Evolutionary conservation across 2,329 filamentous ascomycete genomes (phyloP), one percentile per base, ranked within the genome.

Genomic region (Verticillium zaregamsianum): DNA sequence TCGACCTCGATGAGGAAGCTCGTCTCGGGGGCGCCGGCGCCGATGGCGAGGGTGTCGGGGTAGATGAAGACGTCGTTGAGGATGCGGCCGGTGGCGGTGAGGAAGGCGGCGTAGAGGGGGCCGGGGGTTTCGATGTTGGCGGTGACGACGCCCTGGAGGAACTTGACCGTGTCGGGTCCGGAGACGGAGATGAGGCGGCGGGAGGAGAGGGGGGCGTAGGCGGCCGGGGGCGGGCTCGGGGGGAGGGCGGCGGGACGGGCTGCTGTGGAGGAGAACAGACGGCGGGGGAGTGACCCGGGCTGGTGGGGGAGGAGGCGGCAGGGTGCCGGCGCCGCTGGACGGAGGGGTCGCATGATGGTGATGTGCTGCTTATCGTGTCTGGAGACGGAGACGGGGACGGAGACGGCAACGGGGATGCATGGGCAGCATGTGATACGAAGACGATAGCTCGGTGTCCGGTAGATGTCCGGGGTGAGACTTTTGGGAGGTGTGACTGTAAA

Each of bases 61-160:
- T 97, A 97, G 57, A 99, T 82, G 74, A 98, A 96, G 59, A 93
- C 90, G 77, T 99, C 95, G 78, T 94, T 86, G 54, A 97, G 79
- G 11, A 99, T 84, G 62, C 93, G 86, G 52, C 95, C 95, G 63
- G 87, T 86, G 8, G 94, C 92, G 67, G 90, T 96, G 52, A 99
- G 81, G 70, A 99, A 97, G 0, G 88, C 92, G 7, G 90, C 83
- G 76, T 96, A 98, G 73, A 90, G 88, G 64, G 75, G 71, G 63
- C 77, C 66, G 31, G 65, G 71, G 8, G 78, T 69, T 0, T 83
- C 76, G 59, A 85, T 84, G 65, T 88, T 90, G 65, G 89, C 86
- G 1, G 94, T 97, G 66, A 95, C 85, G 61, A 96, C 86, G 60
- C 94, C 93, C 74, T 98, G 93, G 2, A 99, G 84, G 75, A 93